Evolutionary conservation across 305 asterid genomes (phyloP).

Genomic region (Ilex paraguariensis): DNA sequence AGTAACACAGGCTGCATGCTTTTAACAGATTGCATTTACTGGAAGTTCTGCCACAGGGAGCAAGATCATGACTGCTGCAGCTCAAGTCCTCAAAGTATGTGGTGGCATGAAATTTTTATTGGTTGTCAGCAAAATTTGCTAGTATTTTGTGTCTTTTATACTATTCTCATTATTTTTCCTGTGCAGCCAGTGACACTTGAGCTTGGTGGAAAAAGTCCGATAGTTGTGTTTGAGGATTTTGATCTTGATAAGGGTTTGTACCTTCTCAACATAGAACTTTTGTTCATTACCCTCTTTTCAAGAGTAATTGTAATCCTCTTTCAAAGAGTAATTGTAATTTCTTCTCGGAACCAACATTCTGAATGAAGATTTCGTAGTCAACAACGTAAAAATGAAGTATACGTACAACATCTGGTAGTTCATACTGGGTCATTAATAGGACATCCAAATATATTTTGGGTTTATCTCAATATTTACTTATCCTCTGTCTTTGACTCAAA

Average conservation of each 20-base stretch:
- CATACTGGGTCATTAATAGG: background rate
- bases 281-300: background rate
- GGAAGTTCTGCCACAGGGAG: constrained; percentile 88
- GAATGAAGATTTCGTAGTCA: background rate
- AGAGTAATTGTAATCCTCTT: background rate
- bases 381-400: background rate
- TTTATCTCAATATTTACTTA: background rate
- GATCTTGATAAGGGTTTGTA: constrained; percentile 86
- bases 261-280: constrained; percentile 1
- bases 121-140: background rate
- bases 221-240: constrained; percentile 88
- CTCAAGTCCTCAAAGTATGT: constrained; percentile 81
- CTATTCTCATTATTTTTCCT: constrained; percentile 6
- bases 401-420: background rate
- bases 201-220: constrained; percentile 98
- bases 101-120: constrained; percentile 3
- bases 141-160: background rate
- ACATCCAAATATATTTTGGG: background rate
- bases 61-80: constrained; percentile 93
- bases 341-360: background rate
- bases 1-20: constrained; percentile 13
- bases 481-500: constrained; percentile 11
- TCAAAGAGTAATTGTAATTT: background rate
- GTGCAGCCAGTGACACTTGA: constrained; percentile 94
- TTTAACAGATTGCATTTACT: constrained; percentile 82